Conservation (phyloP, 2,329 filamentous ascomycete genomes). For the Fusarium sp. region DNA sequence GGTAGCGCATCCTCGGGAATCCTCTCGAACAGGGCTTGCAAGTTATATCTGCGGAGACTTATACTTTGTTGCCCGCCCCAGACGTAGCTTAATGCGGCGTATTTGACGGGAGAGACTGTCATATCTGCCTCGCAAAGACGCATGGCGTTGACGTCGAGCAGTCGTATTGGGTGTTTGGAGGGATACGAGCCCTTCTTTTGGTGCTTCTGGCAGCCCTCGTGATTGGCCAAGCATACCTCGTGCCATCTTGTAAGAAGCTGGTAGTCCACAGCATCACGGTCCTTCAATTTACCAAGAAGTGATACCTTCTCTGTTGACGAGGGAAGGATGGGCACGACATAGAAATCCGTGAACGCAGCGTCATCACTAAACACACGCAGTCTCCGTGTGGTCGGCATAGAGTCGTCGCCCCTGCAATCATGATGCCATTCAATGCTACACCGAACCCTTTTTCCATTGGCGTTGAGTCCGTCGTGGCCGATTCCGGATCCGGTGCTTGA, state of each 20-base stretch:
- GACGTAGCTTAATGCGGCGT: neutral
- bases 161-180: neutral
- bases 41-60: neutral
- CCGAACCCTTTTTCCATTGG: neutral
- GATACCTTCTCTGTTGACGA: neutral
- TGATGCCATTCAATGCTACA: neutral
- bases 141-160: neutral
- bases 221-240: neutral
- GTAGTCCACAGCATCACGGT: neutral
- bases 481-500: neutral
- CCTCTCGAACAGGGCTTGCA: accelerated
- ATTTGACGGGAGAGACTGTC: neutral
- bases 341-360: neutral
- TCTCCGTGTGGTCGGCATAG: neutral
- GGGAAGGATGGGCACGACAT: neutral
- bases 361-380: neutral
- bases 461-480: neutral
- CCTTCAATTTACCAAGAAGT: neutral
- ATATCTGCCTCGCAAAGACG: neutral
- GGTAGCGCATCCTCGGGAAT: neutral
- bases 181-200: neutral
- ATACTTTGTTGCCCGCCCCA: neutral
- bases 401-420: neutral
- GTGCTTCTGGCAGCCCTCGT: neutral
- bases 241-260: neutral